Percentiles rank a stretch among this genome's conserved stretches.
Evolutionary conservation across 495 filamentous ascomycete genomes (phyloP).

Genomic region (Neurospora sp.): DNA sequence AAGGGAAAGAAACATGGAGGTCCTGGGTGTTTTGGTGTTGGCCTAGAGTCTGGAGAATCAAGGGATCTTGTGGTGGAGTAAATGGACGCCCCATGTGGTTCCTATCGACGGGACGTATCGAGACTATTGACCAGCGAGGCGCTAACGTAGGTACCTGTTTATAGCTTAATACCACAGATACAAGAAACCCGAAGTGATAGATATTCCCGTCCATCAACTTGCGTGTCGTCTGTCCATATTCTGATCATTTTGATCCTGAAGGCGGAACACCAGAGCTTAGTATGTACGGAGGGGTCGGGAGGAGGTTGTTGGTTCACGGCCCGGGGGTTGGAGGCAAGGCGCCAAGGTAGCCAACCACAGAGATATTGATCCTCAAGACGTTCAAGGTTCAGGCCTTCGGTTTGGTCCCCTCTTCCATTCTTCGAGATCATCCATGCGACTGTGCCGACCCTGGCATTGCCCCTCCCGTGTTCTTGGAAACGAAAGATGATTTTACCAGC

Average conservation of each 20-base stretch:
- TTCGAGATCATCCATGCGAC: neutral
- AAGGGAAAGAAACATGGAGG: neutral
- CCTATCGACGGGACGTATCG: neutral
- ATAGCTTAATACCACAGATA: neutral
- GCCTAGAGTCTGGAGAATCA: neutral
- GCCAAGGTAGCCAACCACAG: neutral
- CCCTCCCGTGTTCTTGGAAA: neutral
- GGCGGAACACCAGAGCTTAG: neutral
- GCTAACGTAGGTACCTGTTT: neutral
- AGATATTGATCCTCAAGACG: neutral
- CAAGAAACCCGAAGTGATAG: too few species aligned
- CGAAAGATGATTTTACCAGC: neutral
- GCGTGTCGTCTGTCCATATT: neutral
- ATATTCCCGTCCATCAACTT: neutral
- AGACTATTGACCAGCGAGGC: neutral
- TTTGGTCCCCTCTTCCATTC: neutral
- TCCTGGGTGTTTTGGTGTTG: neutral
- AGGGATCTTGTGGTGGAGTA: neutral
- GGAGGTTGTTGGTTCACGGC: neutral
- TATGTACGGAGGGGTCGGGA: neutral
- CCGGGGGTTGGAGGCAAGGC: neutral
- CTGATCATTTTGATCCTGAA: neutral
- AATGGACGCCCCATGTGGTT: neutral
- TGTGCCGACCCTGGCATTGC: neutral
- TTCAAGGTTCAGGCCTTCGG: neutral